A percentile compares a stretch with the other conserved stretches of the same genome.
phyloP scores from a whole-genome alignment of 1,284 basidiomycete genomes.

The Heliocybe sulcata region DNA sequence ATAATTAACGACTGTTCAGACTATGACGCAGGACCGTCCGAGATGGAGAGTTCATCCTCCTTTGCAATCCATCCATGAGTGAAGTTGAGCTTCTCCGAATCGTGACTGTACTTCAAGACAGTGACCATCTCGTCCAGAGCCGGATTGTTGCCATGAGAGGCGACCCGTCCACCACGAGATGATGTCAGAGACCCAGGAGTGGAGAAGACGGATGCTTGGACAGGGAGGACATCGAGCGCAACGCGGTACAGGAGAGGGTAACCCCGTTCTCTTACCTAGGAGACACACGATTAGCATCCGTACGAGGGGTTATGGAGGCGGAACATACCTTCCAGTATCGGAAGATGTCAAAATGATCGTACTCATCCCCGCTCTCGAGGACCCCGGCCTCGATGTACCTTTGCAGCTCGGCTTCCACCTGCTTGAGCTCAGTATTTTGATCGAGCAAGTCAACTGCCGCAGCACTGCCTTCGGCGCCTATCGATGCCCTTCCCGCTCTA shows the following conservation, averaged over 20 bases:
- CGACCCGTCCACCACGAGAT: background rate
- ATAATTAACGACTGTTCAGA: background rate
- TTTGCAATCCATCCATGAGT: slow-evolving; percentile 1
- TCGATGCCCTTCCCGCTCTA: background rate
- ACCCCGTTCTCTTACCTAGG: background rate
- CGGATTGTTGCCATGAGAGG: background rate
- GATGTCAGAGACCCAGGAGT: background rate
- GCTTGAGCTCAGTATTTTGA: background rate
- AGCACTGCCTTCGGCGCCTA: background rate
- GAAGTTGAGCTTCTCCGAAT: background rate
- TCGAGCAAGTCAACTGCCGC: background rate
- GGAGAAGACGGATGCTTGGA: background rate
- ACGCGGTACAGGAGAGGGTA: background rate
- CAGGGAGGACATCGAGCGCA: slow-evolving; percentile 1
- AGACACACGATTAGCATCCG: background rate
- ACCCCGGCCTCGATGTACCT: background rate
- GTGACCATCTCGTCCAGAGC: background rate
- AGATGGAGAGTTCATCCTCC: background rate
- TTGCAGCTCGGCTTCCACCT: background rate
- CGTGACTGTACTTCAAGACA: background rate
- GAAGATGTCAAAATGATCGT: background rate
- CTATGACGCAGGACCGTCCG: background rate
- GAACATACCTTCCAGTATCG: slow-evolving; percentile 2
- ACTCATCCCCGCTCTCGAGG: background rate
- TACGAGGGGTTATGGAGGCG: background rate